Percentiles rank a stretch among this genome's conserved stretches.
These are phyloP conservation scores for Oryza glaberrima DNA, from an alignment of 176 grass and related monocot species.

Conservation along the genomic window DNA sequence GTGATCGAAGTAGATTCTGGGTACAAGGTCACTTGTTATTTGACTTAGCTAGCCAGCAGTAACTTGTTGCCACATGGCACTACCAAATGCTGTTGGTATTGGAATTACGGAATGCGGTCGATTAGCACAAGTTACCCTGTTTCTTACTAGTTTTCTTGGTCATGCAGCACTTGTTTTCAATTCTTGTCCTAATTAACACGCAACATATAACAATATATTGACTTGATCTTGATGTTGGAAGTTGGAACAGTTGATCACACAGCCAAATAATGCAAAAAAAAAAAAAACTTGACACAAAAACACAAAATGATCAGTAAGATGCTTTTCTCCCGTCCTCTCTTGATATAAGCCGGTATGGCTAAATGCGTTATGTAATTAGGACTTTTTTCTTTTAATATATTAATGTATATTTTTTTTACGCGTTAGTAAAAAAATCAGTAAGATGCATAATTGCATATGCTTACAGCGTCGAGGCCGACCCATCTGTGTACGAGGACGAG, in stretches of 20 bases:
- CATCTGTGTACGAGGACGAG: constrained; percentile 15
- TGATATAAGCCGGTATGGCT: rapidly evolving
- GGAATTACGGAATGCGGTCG: background rate
- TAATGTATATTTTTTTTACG: rapidly evolving
- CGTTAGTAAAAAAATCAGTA: too few species aligned
- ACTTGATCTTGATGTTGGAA: background rate
- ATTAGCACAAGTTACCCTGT: too few species aligned
- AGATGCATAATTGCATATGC: background rate
- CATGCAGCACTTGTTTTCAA: background rate
- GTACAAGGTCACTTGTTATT: too few species aligned
- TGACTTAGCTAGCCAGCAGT: too few species aligned
- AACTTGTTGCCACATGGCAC: too few species aligned
- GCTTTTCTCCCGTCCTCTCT: background rate
- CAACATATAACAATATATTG: background rate
- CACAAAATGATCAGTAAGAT: too few species aligned
- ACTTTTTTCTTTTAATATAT: too few species aligned
- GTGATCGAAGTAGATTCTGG: too few species aligned
- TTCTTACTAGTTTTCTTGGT: background rate
- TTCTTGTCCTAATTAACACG: background rate
- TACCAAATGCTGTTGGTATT: background rate
- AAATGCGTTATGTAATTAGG: too few species aligned
- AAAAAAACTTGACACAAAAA: background rate
- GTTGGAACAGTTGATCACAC: background rate
- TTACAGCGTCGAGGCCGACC: constrained; percentile 37
- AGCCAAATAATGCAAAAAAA: background rate